Conservation (phyloP, 2,329 filamentous ascomycete genomes). For the Lojkania enalia region DNA sequence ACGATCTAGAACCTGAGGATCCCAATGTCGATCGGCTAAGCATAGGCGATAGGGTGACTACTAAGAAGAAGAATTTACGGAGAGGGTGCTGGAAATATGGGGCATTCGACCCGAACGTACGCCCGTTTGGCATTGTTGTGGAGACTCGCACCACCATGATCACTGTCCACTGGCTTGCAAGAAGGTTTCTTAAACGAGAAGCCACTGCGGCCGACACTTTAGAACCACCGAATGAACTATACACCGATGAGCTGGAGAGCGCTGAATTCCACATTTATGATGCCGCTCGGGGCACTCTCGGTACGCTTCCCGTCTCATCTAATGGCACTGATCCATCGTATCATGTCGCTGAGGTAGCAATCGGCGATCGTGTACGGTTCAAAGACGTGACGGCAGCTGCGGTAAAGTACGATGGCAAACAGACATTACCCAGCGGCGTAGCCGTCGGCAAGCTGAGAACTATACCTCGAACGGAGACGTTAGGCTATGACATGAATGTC, state of each 20-base stretch:
- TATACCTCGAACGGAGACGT: conserved; percentile 52
- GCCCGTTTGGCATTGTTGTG: conserved; percentile 57
- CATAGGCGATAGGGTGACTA: conserved; percentile 55
- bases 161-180: conserved; percentile 58
- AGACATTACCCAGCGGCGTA: conserved; percentile 28
- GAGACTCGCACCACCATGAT: conserved; percentile 52
- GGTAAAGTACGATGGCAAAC: conserved; percentile 54
- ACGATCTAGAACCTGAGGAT: conserved; percentile 46
- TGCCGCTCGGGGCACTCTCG: conserved; percentile 27
- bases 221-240: conserved; percentile 39
- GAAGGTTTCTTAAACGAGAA: conserved; percentile 40
- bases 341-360: conserved; percentile 45
- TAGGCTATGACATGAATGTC: conserved; percentile 63
- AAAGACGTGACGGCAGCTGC: conserved; percentile 56
- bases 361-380: conserved; percentile 59
- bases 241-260: conserved; percentile 49
- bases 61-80: conserved; percentile 56
- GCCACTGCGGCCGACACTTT: not conserved
- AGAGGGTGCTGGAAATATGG: conserved; percentile 58
- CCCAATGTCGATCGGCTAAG: conserved; percentile 42
- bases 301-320: conserved; percentile 25
- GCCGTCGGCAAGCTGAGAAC: conserved; percentile 48
- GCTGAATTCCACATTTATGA: conserved; percentile 50
- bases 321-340: conserved; percentile 33
- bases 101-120: conserved; percentile 54